Percentiles rank a stretch among this genome's conserved stretches.
phyloP scores from a whole-genome alignment of 2,329 filamentous ascomycete species.

The Cladophialophora immunda region DNA sequence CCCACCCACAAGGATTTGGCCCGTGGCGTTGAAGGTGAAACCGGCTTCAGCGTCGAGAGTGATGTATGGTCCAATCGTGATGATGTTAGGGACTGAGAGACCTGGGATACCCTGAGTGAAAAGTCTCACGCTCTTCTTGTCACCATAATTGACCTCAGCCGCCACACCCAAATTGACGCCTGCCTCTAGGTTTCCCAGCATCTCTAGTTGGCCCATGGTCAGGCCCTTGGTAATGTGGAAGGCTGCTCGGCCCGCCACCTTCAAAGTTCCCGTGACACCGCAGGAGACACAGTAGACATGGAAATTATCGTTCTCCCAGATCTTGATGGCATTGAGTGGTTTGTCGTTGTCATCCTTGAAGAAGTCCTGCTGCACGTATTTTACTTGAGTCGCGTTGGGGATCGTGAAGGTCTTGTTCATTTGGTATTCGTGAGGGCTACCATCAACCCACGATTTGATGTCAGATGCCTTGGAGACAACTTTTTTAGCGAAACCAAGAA shows the following conservation, averaged over 20 bases:
- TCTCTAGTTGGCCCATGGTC: constrained; percentile 2
- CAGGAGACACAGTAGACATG: background rate
- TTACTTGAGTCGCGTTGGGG: background rate
- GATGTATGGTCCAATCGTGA: background rate
- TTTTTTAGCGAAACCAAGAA: background rate
- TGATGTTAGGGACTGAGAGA: background rate
- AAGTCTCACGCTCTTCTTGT: constrained; percentile 1
- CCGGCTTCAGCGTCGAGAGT: background rate
- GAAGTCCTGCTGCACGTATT: background rate
- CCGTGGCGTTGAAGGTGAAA: background rate
- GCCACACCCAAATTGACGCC: background rate
- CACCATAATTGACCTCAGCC: background rate
- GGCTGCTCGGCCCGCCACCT: background rate
- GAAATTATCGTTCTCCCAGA: background rate
- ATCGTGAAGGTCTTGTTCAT: background rate
- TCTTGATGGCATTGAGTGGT: constrained; percentile 1
- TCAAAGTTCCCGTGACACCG: background rate
- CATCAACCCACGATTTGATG: background rate
- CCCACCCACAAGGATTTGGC: background rate
- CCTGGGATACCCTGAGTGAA: background rate
- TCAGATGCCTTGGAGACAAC: constrained; percentile 3
- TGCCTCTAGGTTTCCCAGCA: background rate
- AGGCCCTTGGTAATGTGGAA: constrained; percentile 2
- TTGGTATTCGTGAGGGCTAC: constrained; percentile 1
- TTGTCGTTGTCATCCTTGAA: constrained; percentile 1